Conservation (phyloP, 768 basidiomycete genomes). For the Glaciozyma martinii region DNA sequence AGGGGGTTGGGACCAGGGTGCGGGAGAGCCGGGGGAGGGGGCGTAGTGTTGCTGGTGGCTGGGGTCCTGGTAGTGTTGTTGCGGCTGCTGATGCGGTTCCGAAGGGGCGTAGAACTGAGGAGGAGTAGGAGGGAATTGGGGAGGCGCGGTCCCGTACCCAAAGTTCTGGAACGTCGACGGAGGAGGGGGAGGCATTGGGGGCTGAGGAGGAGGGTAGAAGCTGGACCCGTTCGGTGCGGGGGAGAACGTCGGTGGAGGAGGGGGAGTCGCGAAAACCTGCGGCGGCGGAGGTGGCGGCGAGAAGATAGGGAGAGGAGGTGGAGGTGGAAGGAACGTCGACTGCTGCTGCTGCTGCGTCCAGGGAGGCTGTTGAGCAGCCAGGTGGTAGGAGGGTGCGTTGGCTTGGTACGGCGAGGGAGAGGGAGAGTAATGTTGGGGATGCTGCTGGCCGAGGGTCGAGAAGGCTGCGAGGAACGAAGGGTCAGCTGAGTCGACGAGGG, state of each 20-base stretch:
- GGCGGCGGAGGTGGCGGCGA: not conserved
- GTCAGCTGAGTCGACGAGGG: not conserved
- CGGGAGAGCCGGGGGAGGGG: no score
- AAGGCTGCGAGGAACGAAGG: not conserved
- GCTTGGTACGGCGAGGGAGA: constrained; percentile 1
- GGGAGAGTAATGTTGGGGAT: not conserved
- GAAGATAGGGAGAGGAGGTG: not conserved
- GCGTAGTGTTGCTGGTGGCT: no score
- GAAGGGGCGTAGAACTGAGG: not conserved
- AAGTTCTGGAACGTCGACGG: not conserved
- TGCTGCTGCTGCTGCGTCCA: not conserved
- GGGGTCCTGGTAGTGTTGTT: no score
- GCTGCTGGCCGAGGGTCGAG: not conserved
- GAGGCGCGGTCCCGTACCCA: no score
- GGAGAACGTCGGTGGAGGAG: not conserved
- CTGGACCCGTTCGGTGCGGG: not conserved
- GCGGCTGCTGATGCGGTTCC: not conserved
- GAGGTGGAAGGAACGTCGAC: not conserved
- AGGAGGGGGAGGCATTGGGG: not conserved
- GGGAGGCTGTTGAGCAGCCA: not conserved
- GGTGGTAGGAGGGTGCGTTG: constrained; percentile 10
- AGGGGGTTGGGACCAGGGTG: not conserved
- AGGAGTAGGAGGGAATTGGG: not conserved
- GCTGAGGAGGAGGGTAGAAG: not conserved
- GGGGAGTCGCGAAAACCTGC: not conserved